Percentiles rank a stretch among this genome's conserved stretches.
Conservation (phyloP, 2,329 filamentous ascomycete species). For the Spiromastix sp. region DNA sequence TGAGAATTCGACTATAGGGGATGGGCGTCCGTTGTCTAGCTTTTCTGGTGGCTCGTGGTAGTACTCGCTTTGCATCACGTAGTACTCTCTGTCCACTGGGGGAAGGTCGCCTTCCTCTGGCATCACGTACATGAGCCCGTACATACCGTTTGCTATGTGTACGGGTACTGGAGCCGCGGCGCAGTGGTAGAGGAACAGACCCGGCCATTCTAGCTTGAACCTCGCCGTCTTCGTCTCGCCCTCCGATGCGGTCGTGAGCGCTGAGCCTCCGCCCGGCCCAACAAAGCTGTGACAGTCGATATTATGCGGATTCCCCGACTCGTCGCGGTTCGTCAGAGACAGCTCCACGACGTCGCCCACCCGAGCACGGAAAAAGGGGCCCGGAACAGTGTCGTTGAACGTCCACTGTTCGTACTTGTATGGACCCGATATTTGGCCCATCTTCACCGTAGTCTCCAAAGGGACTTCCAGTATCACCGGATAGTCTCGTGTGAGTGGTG, state of each 20-base stretch:
- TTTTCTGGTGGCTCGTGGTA: conserved; percentile 27
- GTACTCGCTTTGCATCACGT: conserved; percentile 29
- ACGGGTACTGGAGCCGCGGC: conserved; percentile 26
- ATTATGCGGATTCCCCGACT: conserved; percentile 26
- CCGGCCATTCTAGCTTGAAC: conserved; percentile 22
- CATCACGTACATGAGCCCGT: conserved; percentile 28
- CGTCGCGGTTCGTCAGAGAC: conserved; percentile 23
- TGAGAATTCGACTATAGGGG: conserved; percentile 23
- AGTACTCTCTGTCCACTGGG: conserved; percentile 25
- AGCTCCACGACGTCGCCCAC: conserved; percentile 25
- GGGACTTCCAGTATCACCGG: conserved; percentile 22
- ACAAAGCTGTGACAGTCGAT: conserved; percentile 27
- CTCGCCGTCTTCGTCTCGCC: conserved; percentile 22
- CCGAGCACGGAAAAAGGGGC: conserved; percentile 26
- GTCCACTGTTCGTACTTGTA: conserved; percentile 29
- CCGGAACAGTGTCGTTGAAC: conserved; percentile 24
- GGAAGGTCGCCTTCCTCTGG: conserved; percentile 21
- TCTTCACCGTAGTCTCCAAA: conserved; percentile 18
- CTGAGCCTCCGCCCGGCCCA: conserved; percentile 24
- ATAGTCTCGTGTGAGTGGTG: conserved; percentile 21
- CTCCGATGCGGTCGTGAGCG: conserved; percentile 23
- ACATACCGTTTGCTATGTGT: conserved; percentile 30
- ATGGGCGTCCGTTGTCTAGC: conserved; percentile 20
- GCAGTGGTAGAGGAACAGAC: conserved; percentile 26
- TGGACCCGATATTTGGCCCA: conserved; percentile 21